Base-by-base conservation (phyloP, 2,329 filamentous ascomycete species). In the Thelonectria blattea region DNA sequence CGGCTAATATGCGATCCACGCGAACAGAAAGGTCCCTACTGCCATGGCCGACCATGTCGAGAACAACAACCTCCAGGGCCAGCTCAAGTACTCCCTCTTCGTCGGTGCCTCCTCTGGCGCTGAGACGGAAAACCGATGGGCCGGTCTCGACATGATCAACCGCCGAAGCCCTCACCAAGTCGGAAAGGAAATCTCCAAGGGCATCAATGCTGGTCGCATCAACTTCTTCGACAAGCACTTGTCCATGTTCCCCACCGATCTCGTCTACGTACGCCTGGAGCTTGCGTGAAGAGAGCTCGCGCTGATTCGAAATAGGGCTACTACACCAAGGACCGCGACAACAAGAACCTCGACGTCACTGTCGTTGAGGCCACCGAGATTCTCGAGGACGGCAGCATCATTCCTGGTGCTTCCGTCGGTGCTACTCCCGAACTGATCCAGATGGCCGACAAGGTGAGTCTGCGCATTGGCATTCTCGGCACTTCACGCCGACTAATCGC, bases 181-280 rank as follows among this genome's bases (percentile, higher is more conserved):
- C 62, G 92, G 92, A 73, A 96, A 96, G 81, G 85, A 91, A 60
- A 96, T 96, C 66, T 87, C 92, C 62, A 94, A 92, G 81, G 92
- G 92, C 10, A 96, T 96, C 79, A 96, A 96, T 76, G 88, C 89
- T 69, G 92, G 92, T 45, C 84, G 89, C 67, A 96, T 96, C 79
- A 88, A 94, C 64, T 96, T 96, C 78, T 96, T 96, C 74, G 92
- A 96, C 76, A 96, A 96, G 81, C 92, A 96, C 80, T 76, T 96
- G 73, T 93, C 89, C 77, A 96, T 96, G 92, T 96, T 96, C 75
- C 92, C 92, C 4, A 85, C 89, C 41, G 92, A 96, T 74, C 81
- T 96, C 65, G 90, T 94, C 75, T 95, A 95, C 74, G 85, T 88
- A 78, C 73, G 79, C 51, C 18, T 11, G 22, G 42, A 37, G 30